Conservation (phyloP, 169 alveolate genomes). For the Sarcocystis neurona region DNA sequence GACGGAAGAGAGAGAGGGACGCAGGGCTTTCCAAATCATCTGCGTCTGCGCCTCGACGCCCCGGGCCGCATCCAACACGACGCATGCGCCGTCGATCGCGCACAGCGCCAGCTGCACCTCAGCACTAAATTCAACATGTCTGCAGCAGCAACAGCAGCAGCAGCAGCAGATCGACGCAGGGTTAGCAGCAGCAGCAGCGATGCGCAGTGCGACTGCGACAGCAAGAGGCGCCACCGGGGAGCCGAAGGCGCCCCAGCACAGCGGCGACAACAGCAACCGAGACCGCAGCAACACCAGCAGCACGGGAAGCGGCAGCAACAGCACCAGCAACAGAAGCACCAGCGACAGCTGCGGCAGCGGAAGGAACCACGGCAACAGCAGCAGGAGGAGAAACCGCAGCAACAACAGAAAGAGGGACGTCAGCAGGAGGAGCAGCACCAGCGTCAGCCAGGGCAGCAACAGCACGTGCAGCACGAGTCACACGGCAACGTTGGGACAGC, state of each 20-base stretch:
- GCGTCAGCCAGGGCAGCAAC: conserved; percentile 18
- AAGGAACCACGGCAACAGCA: background rate
- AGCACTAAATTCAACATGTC: conserved; percentile 60
- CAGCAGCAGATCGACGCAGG: conserved; percentile 90
- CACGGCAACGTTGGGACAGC: too few species aligned
- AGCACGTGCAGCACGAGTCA: background rate
- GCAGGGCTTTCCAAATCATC: conserved; percentile 90
- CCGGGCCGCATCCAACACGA: conserved; percentile 93
- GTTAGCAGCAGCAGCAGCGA: conserved; percentile 75
- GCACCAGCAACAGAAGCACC: background rate
- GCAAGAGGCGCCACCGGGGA: conserved; percentile 40
- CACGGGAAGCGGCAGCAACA: background rate
- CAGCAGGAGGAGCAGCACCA: conserved; percentile 20
- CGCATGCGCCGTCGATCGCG: conserved; percentile 95
- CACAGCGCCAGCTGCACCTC: conserved; percentile 90
- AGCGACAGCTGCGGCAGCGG: background rate
- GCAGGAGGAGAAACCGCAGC: background rate
- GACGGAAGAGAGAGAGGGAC: background rate
- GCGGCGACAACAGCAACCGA: background rate
- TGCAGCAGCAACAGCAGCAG: conserved; percentile 78
- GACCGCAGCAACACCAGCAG: background rate
- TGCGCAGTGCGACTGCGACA: background rate
- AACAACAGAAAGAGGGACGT: conserved; percentile 10
- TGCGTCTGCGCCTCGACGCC: conserved; percentile 96
- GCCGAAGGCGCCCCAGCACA: background rate